Evolutionary conservation across 176 grass and related monocot species (phyloP), one percentile per base, ranked within the genome.

Genomic region (Carex pumila): DNA sequence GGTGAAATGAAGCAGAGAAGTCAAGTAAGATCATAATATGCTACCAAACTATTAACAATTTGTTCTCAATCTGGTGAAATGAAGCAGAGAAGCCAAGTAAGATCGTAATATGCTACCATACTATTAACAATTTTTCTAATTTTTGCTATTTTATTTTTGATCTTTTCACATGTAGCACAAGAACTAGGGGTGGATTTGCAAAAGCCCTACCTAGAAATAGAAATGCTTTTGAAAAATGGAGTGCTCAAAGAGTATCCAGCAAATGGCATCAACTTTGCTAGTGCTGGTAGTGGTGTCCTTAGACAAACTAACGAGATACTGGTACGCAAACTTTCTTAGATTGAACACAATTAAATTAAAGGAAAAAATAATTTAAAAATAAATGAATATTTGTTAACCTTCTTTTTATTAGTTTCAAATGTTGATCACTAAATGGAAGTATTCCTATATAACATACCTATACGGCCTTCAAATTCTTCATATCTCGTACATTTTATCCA

Each of bases 181-280:
- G 71, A 73, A 50, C 69, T 73, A 45, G 69, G 69, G 69, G 17
- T 73, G 41, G 41, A 73, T 50, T 50, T 73, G 69, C 69, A 73
- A 47, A 73, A 73, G n/a, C 18, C 69, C 41, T 73, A 50, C 41
- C 41, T 4, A 73, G 69, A 75, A 75, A 75, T 75, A 4, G 71
- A 54, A 75, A 75, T 53, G 43, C 71, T 53, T 75, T 75, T 75
- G 21, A 50, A 75, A 75, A 75, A 75, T 75, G 71, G 71, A 54
- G 71, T 13, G 43, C 19, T 75, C 19, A 75, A 75, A 39, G 71
- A 52, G 45, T 74, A 74, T 22, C 71, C 71, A 25, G 71, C 9
- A 7, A 75, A 75, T 53, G 71, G 71, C n/a, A 75, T 75, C 71
- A 75, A 75, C 45, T 53, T 53, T 53, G 71, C 71, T 29, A 75